These are phyloP conservation scores for Juglanconis oblonga DNA, from an alignment of 2,329 filamentous ascomycete genomes.

Conservation along the genomic window DNA sequence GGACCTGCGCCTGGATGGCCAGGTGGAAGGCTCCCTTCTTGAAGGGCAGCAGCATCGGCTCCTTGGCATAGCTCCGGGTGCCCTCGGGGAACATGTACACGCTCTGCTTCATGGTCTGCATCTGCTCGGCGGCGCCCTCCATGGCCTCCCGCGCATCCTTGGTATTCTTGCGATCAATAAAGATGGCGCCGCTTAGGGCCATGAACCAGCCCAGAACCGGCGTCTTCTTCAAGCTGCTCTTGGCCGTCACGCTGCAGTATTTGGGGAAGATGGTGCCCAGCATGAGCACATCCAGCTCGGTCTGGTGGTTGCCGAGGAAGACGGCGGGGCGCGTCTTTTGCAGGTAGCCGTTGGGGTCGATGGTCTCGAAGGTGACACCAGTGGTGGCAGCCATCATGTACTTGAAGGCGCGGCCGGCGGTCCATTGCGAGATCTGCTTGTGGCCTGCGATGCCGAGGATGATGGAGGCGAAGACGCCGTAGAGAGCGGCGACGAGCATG, in stretches of 20 bases:
- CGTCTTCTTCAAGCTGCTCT: constrained; percentile 73
- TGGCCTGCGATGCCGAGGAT: constrained; percentile 68
- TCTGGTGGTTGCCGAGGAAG: constrained; percentile 94
- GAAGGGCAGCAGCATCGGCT: constrained; percentile 84
- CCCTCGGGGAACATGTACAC: constrained; percentile 91
- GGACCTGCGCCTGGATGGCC: constrained; percentile 88
- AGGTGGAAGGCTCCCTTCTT: constrained; percentile 99
- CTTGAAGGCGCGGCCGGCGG: constrained; percentile 75
- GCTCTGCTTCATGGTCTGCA: constrained; percentile 67
- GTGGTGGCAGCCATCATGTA: constrained; percentile 71
- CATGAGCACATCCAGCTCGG: constrained; percentile 91
- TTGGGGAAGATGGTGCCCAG: constrained; percentile 84
- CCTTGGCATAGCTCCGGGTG: constrained; percentile 82
- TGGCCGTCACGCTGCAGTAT: constrained; percentile 91
- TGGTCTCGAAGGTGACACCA: constrained; percentile 74
- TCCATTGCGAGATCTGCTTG: constrained; percentile 80
- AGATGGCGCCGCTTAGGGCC: constrained; percentile 81
- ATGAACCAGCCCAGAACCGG: constrained; percentile 97
- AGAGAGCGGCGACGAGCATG: constrained; percentile 59
- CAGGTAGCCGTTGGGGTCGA: constrained; percentile 64
- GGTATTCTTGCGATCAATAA: constrained; percentile 88
- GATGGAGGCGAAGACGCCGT: constrained; percentile 74
- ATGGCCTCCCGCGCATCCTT: constrained; percentile 83
- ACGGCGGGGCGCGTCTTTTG: constrained; percentile 73
- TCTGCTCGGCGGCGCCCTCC: constrained; percentile 76